Evolutionary conservation across 2,329 filamentous ascomycete species (phyloP).

Genomic region (Fusarium sp.): DNA sequence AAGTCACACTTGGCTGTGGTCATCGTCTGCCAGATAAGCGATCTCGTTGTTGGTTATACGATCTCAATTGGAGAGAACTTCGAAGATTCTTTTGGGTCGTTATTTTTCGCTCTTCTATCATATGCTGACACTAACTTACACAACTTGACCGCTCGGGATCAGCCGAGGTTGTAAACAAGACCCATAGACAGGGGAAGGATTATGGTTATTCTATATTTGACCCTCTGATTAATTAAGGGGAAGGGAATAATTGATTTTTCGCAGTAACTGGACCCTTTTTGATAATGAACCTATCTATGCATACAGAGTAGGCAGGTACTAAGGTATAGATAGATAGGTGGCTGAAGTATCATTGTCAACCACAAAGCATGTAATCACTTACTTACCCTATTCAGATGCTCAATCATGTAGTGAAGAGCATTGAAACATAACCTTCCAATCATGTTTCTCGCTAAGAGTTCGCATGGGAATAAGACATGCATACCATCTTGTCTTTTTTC

Average conservation of each 20-base stretch:
- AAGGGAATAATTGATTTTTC: neutral
- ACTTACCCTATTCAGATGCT: conserved; percentile 1
- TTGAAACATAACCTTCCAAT: neutral
- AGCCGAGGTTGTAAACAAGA: conserved; percentile 1
- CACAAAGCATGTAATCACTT: neutral
- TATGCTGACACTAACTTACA: neutral
- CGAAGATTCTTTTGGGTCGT: neutral
- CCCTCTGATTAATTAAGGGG: neutral
- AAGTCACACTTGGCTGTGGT: neutral
- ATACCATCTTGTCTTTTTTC: neutral
- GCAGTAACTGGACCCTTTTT: neutral
- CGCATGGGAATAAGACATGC: neutral
- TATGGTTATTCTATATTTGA: neutral
- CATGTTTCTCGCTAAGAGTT: neutral
- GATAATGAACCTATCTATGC: neutral
- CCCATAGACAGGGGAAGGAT: neutral
- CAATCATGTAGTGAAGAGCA: neutral
- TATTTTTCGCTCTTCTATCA: neutral
- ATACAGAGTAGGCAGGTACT: neutral
- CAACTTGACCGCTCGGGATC: conserved; percentile 14
- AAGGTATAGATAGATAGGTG: neutral
- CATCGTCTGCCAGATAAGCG: neutral
- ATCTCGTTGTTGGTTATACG: neutral
- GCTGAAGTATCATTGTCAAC: neutral
- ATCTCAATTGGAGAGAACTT: neutral